These are phyloP conservation scores for Lasiodiplodia hormozganensis DNA, from an alignment of 2,329 filamentous ascomycete genomes.

Conservation along the genomic window DNA sequence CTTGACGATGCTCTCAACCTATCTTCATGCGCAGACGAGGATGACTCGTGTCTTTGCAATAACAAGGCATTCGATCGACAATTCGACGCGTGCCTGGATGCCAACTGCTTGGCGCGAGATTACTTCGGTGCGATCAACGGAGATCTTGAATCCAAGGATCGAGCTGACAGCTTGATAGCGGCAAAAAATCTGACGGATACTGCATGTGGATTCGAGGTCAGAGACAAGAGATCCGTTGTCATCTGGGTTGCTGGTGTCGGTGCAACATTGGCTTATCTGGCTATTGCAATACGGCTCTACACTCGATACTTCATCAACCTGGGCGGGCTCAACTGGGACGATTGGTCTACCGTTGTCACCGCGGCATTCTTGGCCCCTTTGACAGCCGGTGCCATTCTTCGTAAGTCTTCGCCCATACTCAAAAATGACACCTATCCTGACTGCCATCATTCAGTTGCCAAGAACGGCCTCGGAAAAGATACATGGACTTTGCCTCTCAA, in stretches of 20 bases:
- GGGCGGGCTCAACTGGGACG: background rate
- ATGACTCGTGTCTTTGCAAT: background rate
- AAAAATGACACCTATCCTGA: background rate
- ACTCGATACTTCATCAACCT: constrained; percentile 5
- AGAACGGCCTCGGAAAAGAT: constrained; percentile 10
- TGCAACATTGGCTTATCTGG: background rate
- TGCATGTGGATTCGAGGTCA: background rate
- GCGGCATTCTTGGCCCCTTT: constrained; percentile 2
- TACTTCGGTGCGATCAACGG: background rate
- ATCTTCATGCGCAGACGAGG: background rate
- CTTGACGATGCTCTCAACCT: background rate
- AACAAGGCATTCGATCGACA: background rate
- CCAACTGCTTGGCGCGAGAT: background rate
- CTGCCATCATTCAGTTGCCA: background rate
- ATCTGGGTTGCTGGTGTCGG: constrained; percentile 8
- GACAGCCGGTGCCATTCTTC: background rate
- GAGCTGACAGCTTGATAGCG: background rate
- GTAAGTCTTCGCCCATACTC: background rate
- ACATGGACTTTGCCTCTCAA: background rate
- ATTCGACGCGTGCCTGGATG: background rate
- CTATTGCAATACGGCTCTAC: constrained; percentile 7
- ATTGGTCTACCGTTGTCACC: background rate
- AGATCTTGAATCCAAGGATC: background rate
- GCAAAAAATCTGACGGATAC: background rate
- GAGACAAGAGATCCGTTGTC: background rate